Evolutionary conservation across 2,329 filamentous ascomycete species (phyloP).

Genomic region (Coleophoma cylindrospora): DNA sequence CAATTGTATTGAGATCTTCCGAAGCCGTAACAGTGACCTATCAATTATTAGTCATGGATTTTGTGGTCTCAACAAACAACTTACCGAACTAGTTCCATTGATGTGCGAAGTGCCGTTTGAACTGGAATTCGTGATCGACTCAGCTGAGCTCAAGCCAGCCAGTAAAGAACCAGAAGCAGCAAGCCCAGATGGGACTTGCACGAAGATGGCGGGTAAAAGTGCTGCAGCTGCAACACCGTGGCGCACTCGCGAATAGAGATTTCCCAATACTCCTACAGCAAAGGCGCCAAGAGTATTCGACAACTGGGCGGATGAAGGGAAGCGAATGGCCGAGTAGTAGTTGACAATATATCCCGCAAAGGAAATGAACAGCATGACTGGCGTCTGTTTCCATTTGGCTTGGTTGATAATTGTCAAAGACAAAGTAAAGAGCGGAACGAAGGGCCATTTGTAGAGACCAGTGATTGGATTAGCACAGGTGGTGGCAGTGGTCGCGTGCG

Average conservation of each 20-base stretch:
- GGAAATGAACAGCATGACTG: constrained; percentile 70
- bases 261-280: constrained; percentile 70
- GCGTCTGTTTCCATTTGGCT: constrained; percentile 75
- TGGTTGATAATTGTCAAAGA: constrained; percentile 75
- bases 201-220: constrained; percentile 82
- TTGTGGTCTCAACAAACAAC: constrained; percentile 4
- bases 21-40: constrained; percentile 14
- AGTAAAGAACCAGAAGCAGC: constrained; percentile 55
- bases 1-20: constrained; percentile 28
- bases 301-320: constrained; percentile 67
- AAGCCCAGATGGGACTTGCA: constrained; percentile 59
- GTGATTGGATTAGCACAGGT: constrained; percentile 41
- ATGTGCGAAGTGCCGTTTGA: constrained; percentile 21
- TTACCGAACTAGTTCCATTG: constrained; percentile 21
- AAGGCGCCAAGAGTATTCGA: constrained; percentile 74
- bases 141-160: constrained; percentile 50
- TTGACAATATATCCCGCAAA: constrained; percentile 72
- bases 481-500: constrained; percentile 38
- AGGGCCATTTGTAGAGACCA: constrained; percentile 58
- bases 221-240: constrained; percentile 72
- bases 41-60: constrained; percentile 6
- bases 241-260: constrained; percentile 62
- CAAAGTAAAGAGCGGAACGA: constrained; percentile 68
- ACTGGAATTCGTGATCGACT: constrained; percentile 40
- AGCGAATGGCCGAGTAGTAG: constrained; percentile 63